These are phyloP conservation scores for Blastocystis hominis DNA, from an alignment of 352 stramenopile species.

Conservation along the genomic window DNA sequence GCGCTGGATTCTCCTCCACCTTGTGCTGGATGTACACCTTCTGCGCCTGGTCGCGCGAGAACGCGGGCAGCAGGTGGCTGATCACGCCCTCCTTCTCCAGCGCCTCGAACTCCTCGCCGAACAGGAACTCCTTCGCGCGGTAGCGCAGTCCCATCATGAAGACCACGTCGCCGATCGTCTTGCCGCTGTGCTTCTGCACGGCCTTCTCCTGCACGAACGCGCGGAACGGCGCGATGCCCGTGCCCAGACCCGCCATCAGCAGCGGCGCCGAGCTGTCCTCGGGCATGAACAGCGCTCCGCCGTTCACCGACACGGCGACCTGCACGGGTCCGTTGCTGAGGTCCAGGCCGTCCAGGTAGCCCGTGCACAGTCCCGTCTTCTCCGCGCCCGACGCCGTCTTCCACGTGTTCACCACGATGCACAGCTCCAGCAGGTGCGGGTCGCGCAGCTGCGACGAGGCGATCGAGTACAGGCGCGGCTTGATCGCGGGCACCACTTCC, in stretches of 20 bases:
- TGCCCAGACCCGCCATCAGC: constrained; percentile 77
- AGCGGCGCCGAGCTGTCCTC: constrained; percentile 75
- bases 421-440: constrained; percentile 71
- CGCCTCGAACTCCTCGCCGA: constrained; percentile 77
- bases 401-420: constrained; percentile 76
- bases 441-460: constrained; percentile 76
- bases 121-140: constrained; percentile 83
- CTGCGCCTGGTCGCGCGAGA: constrained; percentile 74
- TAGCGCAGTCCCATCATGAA: constrained; percentile 87
- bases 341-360: constrained; percentile 72
- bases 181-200: constrained; percentile 64
- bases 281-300: constrained; percentile 85
- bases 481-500: constrained; percentile 70
- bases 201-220: constrained; percentile 77
- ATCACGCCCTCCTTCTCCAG: constrained; percentile 73
- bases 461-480: constrained; percentile 77
- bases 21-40: constrained; percentile 80
- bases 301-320: constrained; percentile 79
- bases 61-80: constrained; percentile 72
- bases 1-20: constrained; percentile 71
- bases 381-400: constrained; percentile 70
- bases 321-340: constrained; percentile 57
- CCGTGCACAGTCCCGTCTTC: constrained; percentile 80
- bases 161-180: constrained; percentile 69
- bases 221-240: constrained; percentile 76